Evolutionary conservation across 2,329 filamentous ascomycete genomes (phyloP), one percentile per base, ranked within the genome.

Genomic region (Dothidotthia symphoricarpi): DNA sequence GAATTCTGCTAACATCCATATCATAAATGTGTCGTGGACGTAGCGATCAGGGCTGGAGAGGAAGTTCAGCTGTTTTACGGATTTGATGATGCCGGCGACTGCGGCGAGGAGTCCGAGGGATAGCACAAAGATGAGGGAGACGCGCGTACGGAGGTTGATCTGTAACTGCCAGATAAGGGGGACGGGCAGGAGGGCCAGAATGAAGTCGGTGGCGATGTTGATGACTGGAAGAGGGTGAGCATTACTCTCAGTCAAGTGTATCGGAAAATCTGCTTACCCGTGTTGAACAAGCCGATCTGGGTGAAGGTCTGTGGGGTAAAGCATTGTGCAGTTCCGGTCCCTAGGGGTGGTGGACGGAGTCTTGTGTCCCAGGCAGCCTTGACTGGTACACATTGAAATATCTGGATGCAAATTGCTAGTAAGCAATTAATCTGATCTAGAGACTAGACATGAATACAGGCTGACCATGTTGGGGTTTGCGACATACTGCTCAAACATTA

Each of bases 341-440:
- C 54, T 4, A 55, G 48, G 6, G 59, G 57, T 15, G 59, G 47
- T 0, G 63, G 57, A 17, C 56, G 58, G 2, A 68, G 41, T 3
- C 45, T 41, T 4, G 52, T 50, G 39, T 74, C 60, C 75, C 74
- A 77, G 1, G 63, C 60, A 6, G 73, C 72, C 8, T 49, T 31
- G 10, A 75, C 59, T 0, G 73, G 73, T 14, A 64, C 39, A 45
- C 75, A 77, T 36, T 71, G 64, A 49, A 75, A 74, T 12, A 75
- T 64, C 33, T 37, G 9, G 25, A 8, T 22, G 16, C 27, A 28
- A 14, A 10, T 13, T 10, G 26, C 31, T 24, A 6, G 29, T 8
- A 10, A 17, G 14, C 19, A 12, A 6, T 2, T 5, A 10, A n/a
- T 3, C 3, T 11, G 16, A 11, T n/a, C n/a, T n/a, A n/a, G n/a